phyloP scores from a whole-genome alignment of 139 green algal species.

The Picochlorum sp. region DNA sequence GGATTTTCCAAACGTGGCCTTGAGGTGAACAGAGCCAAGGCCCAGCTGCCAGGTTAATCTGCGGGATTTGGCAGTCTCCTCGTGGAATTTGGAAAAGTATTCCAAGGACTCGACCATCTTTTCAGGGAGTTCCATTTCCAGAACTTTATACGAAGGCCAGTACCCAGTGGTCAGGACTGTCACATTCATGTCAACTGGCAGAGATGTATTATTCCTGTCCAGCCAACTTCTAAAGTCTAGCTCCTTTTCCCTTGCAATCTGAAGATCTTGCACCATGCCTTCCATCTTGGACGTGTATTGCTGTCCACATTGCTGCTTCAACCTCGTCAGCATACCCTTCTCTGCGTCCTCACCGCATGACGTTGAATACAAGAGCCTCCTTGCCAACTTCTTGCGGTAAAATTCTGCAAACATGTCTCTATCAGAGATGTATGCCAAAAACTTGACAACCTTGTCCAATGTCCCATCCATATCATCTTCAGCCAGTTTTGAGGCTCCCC shows the following conservation, averaged over 20 bases:
- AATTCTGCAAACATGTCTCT: conserved; percentile 94
- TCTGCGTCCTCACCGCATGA: conserved; percentile 87
- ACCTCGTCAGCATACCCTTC: conserved; percentile 79
- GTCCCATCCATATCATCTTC: conserved; percentile 89
- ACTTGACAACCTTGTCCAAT: conserved; percentile 95
- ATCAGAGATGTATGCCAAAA: conserved; percentile 96
- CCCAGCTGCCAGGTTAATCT: conserved; percentile 86
- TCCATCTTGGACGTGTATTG: conserved; percentile 93
- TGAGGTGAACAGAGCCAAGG: conserved; percentile 71
- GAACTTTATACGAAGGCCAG: conserved; percentile 74
- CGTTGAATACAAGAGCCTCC: conserved; percentile 21
- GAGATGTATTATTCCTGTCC: conserved; percentile 22
- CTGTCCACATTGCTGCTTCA: conserved; percentile 97
- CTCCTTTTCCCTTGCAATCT: conserved; percentile 82
- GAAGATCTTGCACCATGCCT: conserved; percentile 93
- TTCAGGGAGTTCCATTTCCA: conserved; percentile 79
- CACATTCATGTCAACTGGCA: conserved; percentile 78
- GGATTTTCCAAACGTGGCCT: conserved; percentile 75
- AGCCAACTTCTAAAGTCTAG: conserved; percentile 71
- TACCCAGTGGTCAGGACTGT: conserved; percentile 88
- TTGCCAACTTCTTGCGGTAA: conserved; percentile 90
- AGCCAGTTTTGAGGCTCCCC: conserved; percentile 79
- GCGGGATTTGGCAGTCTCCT: conserved; percentile 64
- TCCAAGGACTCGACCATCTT: conserved; percentile 81
- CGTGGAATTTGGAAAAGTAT: conserved; percentile 81